Evolutionary conservation across 805 yeast species (phyloP), one percentile per base, ranked within the genome.

Genomic region (Lachancea quebecensis): DNA sequence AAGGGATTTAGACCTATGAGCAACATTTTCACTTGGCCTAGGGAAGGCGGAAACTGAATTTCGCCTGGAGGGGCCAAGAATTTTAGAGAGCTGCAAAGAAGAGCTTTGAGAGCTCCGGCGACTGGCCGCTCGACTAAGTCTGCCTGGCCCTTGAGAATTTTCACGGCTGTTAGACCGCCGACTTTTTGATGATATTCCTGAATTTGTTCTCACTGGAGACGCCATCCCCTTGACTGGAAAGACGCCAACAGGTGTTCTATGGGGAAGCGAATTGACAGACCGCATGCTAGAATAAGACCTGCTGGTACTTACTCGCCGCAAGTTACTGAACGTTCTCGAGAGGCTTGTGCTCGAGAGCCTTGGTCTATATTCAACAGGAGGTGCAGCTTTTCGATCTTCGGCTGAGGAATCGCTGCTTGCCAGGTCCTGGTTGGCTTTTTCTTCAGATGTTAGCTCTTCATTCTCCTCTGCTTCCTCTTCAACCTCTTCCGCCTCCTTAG

Each of bases 171-270:
- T n/a, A n/a, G n/a, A n/a, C n/a, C n/a, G n/a, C n/a, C n/a, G n/a
- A 7, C 14, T 10, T 11, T 18, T 30, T 18, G 28, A 6, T 12
- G 30, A 8, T 11, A 14, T 30, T 5, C 14, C 12, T 30, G 33
- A 12, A 14, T 30, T 14, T 14, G 14, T 30, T 30, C 62, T 64
- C 35, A 76, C 59, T 2, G 91, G 84, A 10, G 69, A 71, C 1
- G 86, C 89, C 91, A 85, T 83, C 1, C 86, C 91, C 53, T 71
- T 70, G 2, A 85, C 90, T 0, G 95, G 93, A 64, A 84, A 85
- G 1, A 84, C 89, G 49, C 87, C 87, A 21, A 77, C 77, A 3
- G 91, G 95, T 1, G 89, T 81, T 15, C 39, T 43, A 10, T 44
- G 51, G 5, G 44, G 36, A n/a, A 31, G 36, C 6, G 41, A 44